Evolutionary conservation across 192 early-diverging fungal genomes (phyloP).

Genomic region (Diversispora eburnea): DNA sequence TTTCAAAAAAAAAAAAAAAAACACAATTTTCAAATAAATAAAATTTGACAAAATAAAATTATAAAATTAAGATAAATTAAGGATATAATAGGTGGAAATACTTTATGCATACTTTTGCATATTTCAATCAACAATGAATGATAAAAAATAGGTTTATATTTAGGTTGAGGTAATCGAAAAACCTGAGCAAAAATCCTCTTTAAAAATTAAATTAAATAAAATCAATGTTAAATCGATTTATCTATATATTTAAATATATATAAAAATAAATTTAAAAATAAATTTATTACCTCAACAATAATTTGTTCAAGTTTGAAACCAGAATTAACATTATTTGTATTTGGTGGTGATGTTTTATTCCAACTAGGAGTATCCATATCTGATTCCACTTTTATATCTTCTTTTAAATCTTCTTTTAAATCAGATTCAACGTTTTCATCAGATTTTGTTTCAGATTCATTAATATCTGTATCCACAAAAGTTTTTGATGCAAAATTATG

Average conservation of each 20-base stretch:
- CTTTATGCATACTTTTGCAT: slow-evolving; percentile 57
- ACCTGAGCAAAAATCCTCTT: slow-evolving; percentile 46
- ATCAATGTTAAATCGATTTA: not conserved
- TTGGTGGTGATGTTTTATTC: not conserved
- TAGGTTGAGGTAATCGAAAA: slow-evolving; percentile 47
- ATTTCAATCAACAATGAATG: slow-evolving; percentile 68
- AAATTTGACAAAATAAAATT: not conserved
- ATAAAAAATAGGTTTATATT: slow-evolving; percentile 69
- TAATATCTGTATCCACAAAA: slow-evolving; percentile 35
- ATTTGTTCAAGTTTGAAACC: slow-evolving; percentile 20
- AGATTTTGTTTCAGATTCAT: slow-evolving; percentile 25
- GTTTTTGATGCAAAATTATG: slow-evolving; percentile 47
- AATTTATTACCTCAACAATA: slow-evolving; percentile 15
- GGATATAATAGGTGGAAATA: slow-evolving; percentile 63
- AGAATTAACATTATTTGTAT: not conserved
- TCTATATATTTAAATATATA: not conserved
- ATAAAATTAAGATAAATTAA: not conserved
- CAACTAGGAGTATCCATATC: not conserved
- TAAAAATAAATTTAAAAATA: not conserved
- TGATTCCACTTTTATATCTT: not conserved
- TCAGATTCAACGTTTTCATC: not conserved
- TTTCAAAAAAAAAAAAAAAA: not conserved
- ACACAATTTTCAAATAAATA: not conserved
- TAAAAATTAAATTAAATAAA: not conserved
- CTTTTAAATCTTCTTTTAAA: not conserved